Conservation (phyloP, 2,329 filamentous ascomycete species). For the Trichoderma aggressivum region DNA sequence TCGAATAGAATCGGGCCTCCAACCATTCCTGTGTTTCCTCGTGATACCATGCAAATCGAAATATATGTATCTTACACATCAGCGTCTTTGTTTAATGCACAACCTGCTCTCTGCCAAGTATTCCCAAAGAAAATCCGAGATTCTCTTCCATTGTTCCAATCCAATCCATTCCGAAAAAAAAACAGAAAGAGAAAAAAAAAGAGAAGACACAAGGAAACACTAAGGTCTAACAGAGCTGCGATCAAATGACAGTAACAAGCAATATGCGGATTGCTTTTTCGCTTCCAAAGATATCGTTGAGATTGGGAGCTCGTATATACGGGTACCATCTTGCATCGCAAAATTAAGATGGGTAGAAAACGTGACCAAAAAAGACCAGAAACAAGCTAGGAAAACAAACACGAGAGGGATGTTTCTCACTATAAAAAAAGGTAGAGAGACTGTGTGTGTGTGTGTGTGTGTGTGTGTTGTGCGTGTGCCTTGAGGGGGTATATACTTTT, state of each 20-base stretch:
- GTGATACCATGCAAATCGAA: slow-evolving; percentile 8
- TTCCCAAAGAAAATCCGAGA: neutral
- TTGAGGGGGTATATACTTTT: slow-evolving; percentile 16
- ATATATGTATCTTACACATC: slow-evolving; percentile 6
- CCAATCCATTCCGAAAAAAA: neutral
- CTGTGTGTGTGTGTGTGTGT: neutral
- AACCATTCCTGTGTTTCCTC: neutral
- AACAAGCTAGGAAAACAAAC: neutral
- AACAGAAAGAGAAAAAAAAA: neutral
- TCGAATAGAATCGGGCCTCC: neutral
- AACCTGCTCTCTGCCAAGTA: neutral
- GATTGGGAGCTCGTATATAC: neutral
- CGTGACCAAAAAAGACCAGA: neutral
- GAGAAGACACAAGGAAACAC: neutral
- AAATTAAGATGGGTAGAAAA: neutral
- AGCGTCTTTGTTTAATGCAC: slow-evolving; percentile 5
- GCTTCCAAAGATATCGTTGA: neutral
- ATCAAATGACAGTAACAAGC: neutral
- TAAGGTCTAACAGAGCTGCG: neutral
- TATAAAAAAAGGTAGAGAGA: neutral
- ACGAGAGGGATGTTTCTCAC: neutral
- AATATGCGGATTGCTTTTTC: neutral
- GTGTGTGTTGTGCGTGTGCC: neutral
- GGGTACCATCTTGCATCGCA: neutral
- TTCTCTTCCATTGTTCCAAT: neutral